Percentiles rank a stretch among this genome's conserved stretches.
Evolutionary conservation across 495 filamentous ascomycete genomes (phyloP).

Genomic region (Trichoderma erinaceum): DNA sequence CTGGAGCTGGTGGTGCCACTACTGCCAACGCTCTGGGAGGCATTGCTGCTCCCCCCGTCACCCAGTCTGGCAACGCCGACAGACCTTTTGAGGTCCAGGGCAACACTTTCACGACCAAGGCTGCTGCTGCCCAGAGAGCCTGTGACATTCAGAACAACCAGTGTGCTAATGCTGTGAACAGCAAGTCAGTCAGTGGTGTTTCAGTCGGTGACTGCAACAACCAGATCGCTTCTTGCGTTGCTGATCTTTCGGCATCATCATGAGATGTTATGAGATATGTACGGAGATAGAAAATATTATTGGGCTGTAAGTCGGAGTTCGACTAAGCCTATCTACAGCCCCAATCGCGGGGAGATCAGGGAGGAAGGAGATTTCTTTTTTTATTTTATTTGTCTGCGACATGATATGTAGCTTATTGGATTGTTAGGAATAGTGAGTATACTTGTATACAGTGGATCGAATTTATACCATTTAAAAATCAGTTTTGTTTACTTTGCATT

Average conservation of each 20-base stretch:
- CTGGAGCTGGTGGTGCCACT: constrained; percentile 9
- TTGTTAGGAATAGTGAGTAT: constrained; percentile 14
- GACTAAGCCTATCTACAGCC: not conserved
- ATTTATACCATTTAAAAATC: not conserved
- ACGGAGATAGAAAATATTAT: not conserved
- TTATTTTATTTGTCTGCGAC: constrained; percentile 12
- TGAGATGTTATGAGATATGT: not conserved
- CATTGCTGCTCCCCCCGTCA: constrained; percentile 29
- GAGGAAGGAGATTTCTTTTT: constrained; percentile 8
- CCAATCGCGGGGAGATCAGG: constrained; percentile 3
- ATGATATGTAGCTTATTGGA: constrained; percentile 13
- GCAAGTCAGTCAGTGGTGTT: constrained; percentile 26
- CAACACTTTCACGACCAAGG: constrained; percentile 41
- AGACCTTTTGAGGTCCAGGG: constrained; percentile 48
- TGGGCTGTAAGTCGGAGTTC: constrained; percentile 1
- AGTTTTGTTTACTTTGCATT: not conserved
- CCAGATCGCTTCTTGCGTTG: constrained; percentile 31
- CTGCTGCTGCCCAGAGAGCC: constrained; percentile 37
- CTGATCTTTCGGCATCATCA: constrained; percentile 17
- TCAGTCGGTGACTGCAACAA: constrained; percentile 39
- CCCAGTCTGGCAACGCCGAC: constrained; percentile 35
- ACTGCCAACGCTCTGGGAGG: constrained; percentile 26
- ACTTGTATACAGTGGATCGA: constrained; percentile 13
- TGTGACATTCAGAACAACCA: constrained; percentile 46
- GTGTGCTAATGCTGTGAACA: constrained; percentile 44